Evolutionary conservation across 129 eudicot genomes (phyloP), one percentile per base, ranked within the genome.

Genomic region (Helichrysum umbraculigerum): DNA sequence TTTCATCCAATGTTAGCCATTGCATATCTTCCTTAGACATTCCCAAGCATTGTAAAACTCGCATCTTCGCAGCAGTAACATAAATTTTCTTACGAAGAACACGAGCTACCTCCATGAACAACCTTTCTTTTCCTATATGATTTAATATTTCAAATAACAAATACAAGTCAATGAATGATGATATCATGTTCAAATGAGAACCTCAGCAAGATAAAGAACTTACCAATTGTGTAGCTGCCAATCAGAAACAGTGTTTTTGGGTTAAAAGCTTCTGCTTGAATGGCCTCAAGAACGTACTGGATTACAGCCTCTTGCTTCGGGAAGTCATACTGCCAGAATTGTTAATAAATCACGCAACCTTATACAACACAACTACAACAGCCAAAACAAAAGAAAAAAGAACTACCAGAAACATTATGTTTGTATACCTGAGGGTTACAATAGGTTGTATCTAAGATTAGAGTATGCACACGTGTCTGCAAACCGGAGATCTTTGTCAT

Each of bases 141-240:
- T 15, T 12, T 15, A 47, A 37, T 69, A 3, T 17, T 56, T 64
- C 52, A 20, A 51, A 15, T 20, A 6, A 76, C 4, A 61, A 32
- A 41, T 33, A 25, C 66, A 34, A 69, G 51, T 44, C 51, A 83
- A 50, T 66, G 56, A 59, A 56, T 47, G 60, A 35, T 64, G 10
- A 79, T 50, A 52, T 34, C 66, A 22, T 33, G 25, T 16, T 57
- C 74, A 41, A 58, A 42, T 33, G 25, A 34, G 69, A 28, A 34
- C 20, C 4, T 34, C 6, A 66, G 42, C 37, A 20, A 52, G n/a
- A 77, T 63, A 74, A 59, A 67, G 50, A 29, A 74, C 54, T 58
- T 85, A 95, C 99, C 99, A 51, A 95, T 95, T 19, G 97, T 95
- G 70, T 95, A 95, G 83, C 99, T 91, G 72, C 99, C 99, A 80